A percentile compares a stretch with the other conserved stretches of the same genome.
Conservation (phyloP, 2,329 filamentous ascomycete species). For the Sclerotinia trifoliorum region DNA sequence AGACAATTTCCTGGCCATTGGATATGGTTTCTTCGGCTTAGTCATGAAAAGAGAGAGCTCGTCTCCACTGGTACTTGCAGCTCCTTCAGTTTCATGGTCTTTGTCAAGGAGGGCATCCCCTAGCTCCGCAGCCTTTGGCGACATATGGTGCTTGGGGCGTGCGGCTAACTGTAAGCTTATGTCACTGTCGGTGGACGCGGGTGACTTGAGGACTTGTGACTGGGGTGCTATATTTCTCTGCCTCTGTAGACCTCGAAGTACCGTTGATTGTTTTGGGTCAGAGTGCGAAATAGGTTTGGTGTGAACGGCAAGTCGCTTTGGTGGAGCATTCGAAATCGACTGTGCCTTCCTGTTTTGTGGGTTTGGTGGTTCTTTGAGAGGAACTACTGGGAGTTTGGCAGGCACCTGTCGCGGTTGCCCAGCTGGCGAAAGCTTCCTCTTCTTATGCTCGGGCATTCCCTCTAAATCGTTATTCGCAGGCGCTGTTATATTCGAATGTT, state of each 20-base stretch:
- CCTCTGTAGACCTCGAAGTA: background rate
- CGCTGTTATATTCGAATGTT: background rate
- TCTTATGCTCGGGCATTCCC: conserved; percentile 31
- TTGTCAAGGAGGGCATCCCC: conserved; percentile 26
- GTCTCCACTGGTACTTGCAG: conserved; percentile 3
- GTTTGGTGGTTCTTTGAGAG: conserved; percentile 22
- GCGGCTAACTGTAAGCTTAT: background rate
- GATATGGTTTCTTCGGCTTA: conserved; percentile 3
- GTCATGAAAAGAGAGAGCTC: conserved; percentile 15
- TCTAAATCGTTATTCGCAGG: background rate
- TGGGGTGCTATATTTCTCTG: background rate
- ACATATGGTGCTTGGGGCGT: conserved; percentile 15
- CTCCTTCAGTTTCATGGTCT: background rate
- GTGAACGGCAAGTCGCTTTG: background rate
- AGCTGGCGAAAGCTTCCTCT: conserved; percentile 34
- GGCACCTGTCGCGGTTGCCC: conserved; percentile 17
- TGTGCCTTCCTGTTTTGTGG: conserved; percentile 3
- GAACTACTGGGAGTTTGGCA: conserved; percentile 16
- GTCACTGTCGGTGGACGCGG: background rate
- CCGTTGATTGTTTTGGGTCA: background rate
- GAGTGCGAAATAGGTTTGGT: background rate
- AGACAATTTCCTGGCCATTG: conserved; percentile 18
- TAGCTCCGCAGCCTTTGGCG: conserved; percentile 35
- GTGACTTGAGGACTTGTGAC: background rate
- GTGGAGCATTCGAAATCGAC: background rate